Conservation (phyloP, 1,284 basidiomycete genomes). For the Moniliella sp. region DNA sequence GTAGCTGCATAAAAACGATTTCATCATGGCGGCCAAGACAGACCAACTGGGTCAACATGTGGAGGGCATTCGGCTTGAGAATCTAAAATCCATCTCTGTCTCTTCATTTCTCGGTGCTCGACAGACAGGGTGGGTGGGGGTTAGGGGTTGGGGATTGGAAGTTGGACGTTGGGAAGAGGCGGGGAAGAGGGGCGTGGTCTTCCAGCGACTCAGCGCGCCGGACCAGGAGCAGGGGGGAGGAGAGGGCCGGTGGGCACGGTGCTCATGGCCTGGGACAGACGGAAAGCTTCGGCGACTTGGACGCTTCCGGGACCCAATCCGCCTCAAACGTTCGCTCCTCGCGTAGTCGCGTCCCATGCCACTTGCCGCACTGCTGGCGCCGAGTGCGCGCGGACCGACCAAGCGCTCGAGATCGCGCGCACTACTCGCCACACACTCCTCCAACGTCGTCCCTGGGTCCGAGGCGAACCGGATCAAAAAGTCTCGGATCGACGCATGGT, state of each 20-base stretch:
- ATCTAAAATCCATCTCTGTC: too few species aligned
- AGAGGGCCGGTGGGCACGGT: too few species aligned
- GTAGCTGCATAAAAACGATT: conserved; percentile 29
- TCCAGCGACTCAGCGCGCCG: too few species aligned
- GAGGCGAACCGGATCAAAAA: conserved; percentile 65
- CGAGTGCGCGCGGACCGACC: conserved; percentile 43
- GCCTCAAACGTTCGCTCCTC: not conserved
- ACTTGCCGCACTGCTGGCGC: conserved; percentile 40
- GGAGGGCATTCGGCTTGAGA: too few species aligned
- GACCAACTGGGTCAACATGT: conserved; percentile 14
- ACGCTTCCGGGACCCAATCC: not conserved
- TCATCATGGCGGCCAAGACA: conserved; percentile 29
- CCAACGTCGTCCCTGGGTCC: conserved; percentile 59
- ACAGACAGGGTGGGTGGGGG: too few species aligned
- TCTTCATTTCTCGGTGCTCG: too few species aligned
- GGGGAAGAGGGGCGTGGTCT: too few species aligned
- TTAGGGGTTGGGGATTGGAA: too few species aligned
- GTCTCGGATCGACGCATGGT: conserved; percentile 60
- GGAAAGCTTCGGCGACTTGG: too few species aligned
- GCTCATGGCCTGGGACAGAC: too few species aligned
- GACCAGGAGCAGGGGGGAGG: too few species aligned
- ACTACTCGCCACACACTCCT: conserved; percentile 73
- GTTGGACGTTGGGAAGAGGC: too few species aligned
- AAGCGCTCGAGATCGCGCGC: conserved; percentile 69
- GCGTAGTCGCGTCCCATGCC: conserved; percentile 38